A percentile compares a stretch with the other conserved stretches of the same genome.
phyloP scores from a whole-genome alignment of 805 yeast genomes.

The Barnettozyma botsteinii region DNA sequence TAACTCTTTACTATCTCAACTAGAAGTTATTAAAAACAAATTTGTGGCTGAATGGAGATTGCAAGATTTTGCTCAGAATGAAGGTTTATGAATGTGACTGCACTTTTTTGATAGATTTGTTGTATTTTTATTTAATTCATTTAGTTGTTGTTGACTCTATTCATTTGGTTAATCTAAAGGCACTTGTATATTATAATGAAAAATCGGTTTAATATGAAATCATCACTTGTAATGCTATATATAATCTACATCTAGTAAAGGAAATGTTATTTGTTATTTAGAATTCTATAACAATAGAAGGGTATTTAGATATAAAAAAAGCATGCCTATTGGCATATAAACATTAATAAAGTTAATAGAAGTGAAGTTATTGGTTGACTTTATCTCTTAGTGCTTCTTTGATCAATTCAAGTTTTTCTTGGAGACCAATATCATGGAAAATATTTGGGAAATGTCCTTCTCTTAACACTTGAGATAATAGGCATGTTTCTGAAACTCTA shows the following conservation, averaged over 20 bases:
- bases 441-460: conserved; percentile 42
- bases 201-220: background rate
- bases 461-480: conserved; percentile 43
- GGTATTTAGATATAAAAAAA: no score
- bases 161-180: background rate
- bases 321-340: conserved; percentile 1
- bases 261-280: no score
- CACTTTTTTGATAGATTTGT: background rate
- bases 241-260: no score
- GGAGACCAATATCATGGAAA: conserved; percentile 38
- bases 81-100: conserved; percentile 1
- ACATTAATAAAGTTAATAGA: background rate
- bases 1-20: conserved; percentile 70
- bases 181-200: background rate
- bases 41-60: conserved; percentile 92
- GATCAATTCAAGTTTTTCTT: conserved; percentile 47
- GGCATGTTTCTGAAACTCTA: conserved; percentile 63
- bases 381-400: conserved; percentile 56
- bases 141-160: background rate
- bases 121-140: background rate
- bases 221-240: no score
- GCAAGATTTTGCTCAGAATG: conserved; percentile 57
- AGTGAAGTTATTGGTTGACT: conserved; percentile 9
- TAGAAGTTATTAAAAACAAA: conserved; percentile 66
- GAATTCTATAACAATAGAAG: no score